Conservation (phyloP, 495 filamentous ascomycete species). For the Rhypophila decipiens region DNA sequence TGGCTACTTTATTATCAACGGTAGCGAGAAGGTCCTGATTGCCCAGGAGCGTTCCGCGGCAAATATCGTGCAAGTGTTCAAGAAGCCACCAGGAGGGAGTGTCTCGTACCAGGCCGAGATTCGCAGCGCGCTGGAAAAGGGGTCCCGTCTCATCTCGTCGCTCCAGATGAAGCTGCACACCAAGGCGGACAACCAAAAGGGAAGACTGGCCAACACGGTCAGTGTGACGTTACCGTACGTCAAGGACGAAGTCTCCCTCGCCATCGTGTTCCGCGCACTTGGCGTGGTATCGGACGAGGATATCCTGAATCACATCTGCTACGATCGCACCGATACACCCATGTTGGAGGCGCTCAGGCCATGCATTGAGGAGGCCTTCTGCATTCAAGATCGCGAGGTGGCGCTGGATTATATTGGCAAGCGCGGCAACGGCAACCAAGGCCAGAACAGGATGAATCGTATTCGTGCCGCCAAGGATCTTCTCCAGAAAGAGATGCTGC, state of each 20-base stretch:
- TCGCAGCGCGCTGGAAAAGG: conserved; percentile 91
- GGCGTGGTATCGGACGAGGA: conserved; percentile 97
- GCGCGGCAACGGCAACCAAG: conserved; percentile 59
- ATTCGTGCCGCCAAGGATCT: conserved; percentile 86
- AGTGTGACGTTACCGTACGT: conserved; percentile 87
- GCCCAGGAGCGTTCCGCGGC: conserved; percentile 95
- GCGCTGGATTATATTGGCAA: conserved; percentile 94
- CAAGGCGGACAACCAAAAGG: conserved; percentile 71
- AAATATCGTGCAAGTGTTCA: conserved; percentile 98
- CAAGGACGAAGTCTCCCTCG: conserved; percentile 87
- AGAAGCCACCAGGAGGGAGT: conserved; percentile 80
- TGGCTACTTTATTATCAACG: conserved; percentile 98
- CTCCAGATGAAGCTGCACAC: conserved; percentile 81
- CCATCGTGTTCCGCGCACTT: conserved; percentile 88
- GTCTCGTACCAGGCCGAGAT: conserved; percentile 94
- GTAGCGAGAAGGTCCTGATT: conserved; percentile 98
- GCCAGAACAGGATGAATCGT: conserved; percentile 76
- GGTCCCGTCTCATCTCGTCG: conserved; percentile 84
- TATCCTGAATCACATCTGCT: conserved; percentile 95
- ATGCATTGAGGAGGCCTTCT: conserved; percentile 91
- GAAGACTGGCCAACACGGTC: conserved; percentile 78
- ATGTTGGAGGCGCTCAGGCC: conserved; percentile 98
- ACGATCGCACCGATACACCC: conserved; percentile 86
- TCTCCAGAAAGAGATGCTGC: conserved; percentile 92
- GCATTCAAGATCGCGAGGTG: conserved; percentile 93